Base-by-base conservation (phyloP, 148 eudicot species). In the Persicaria maculosa region DNA sequence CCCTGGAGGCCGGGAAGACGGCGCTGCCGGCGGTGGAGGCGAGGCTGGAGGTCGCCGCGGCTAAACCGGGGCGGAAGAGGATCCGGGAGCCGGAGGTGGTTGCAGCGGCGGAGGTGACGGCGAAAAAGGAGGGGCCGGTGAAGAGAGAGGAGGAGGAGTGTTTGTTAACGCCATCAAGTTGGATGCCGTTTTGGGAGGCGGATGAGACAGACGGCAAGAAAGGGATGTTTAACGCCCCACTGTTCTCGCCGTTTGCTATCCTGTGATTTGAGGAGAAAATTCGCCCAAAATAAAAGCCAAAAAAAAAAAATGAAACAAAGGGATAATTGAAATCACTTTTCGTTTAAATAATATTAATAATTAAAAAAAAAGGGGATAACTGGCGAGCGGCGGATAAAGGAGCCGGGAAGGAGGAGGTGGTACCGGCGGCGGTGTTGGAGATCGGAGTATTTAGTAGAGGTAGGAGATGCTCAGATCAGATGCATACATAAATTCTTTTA, bases 121-220 rank as follows among this genome's bases (percentile, higher is more conserved):
- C 36, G 72, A 57, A n/a, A 31, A 31, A 31, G 40, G 40, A 31
- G 40, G 40, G 2, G 40, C 40, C 40, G 40, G 40, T 31, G 14
- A 31, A 6, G 0, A 40, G 43, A 17, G 54, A 7, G 0, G 78
- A 74, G 6, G 83, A 81, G 12, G 50, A 11, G 14, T 50, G 74
- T 2, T 85, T 86, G 16, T 78, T 83, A 50, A 87, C 90, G 48
- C 90, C 88, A 77, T 87, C 90, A 72, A 77, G 65, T 71, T 87
- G 90, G 90, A 78, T 64, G 77, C 77, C 82, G 20, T 65, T 78
- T 74, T 83, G 86, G 86, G 88, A 81, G n/a, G 65, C 81, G n/a
- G 83, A 85, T 4, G 79, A 53, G 14, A 79, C 76, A 71, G 71
- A 80, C 61, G 52, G 48, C 2, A 76, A 71, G 43, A 75, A 70